These are phyloP conservation scores for Ceratocystis colombiana DNA, from an alignment of 2,329 filamentous ascomycete species.

Conservation along the genomic window DNA sequence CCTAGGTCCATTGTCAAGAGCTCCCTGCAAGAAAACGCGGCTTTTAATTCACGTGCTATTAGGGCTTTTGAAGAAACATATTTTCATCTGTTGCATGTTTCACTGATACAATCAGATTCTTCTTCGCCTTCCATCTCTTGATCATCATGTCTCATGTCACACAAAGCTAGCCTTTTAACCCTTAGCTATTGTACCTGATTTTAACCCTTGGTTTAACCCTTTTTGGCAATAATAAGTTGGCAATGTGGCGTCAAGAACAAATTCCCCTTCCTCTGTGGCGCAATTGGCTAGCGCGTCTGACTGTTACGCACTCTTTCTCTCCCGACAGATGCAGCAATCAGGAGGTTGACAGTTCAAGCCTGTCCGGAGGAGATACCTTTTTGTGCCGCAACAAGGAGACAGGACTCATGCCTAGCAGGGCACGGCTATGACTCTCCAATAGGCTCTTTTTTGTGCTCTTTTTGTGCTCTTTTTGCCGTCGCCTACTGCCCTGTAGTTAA, in stretches of 20 bases:
- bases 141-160: neutral
- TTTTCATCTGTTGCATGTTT: too few species aligned
- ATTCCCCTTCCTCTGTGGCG: constrained; percentile 33
- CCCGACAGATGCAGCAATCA: constrained; percentile 19
- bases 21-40: too few species aligned
- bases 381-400: neutral
- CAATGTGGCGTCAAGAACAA: neutral
- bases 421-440: too few species aligned
- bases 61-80: too few species aligned
- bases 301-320: constrained; percentile 35
- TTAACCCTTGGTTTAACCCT: neutral
- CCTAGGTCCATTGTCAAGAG: too few species aligned
- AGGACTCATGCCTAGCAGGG: neutral
- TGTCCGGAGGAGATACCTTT: constrained; percentile 25
- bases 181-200: too few species aligned
- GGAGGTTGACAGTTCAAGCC: constrained; percentile 27
- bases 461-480: neutral
- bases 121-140: too few species aligned
- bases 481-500: neutral
- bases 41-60: too few species aligned
- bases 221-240: neutral
- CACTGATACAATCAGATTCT: too few species aligned
- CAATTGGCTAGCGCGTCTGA: constrained; percentile 51
- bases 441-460: neutral
- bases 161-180: neutral